Evolutionary conservation across 192 early-diverging fungal genomes (phyloP).

Genomic region (Backusella australiensis): DNA sequence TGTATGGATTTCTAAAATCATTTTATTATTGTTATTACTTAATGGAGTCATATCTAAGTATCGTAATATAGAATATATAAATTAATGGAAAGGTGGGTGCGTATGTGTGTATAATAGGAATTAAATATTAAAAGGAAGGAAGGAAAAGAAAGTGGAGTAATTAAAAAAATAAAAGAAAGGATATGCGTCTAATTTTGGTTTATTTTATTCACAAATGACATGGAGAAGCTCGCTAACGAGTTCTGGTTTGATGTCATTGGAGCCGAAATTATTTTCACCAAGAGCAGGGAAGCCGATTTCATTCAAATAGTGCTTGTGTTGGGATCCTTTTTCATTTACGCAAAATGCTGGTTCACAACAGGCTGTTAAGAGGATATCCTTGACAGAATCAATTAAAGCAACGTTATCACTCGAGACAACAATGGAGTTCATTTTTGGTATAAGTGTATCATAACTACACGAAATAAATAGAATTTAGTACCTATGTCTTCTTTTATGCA

Average conservation of each 20-base stretch:
- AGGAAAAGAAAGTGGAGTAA: background rate
- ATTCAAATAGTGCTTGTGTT: conserved; percentile 42
- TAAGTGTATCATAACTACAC: conserved; percentile 60
- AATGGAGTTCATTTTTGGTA: conserved; percentile 66
- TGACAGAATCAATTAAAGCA: conserved; percentile 58
- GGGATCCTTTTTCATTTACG: conserved; percentile 26
- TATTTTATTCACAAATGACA: conserved; percentile 8
- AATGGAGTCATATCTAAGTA: background rate
- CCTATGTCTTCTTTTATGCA: background rate
- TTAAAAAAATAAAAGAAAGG: background rate
- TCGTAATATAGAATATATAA: background rate
- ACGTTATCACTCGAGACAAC: conserved; percentile 58
- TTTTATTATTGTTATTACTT: background rate
- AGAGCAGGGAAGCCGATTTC: conserved; percentile 46
- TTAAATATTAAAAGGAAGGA: background rate
- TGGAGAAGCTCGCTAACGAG: background rate
- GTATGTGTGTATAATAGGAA: background rate
- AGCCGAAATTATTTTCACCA: conserved; percentile 18
- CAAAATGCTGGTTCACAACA: conserved; percentile 35
- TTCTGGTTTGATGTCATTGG: background rate
- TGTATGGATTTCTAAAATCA: background rate
- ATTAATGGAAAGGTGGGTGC: background rate
- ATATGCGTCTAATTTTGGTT: background rate
- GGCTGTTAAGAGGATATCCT: conserved; percentile 61
- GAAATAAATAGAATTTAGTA: background rate